These are phyloP conservation scores for Mercurialis annua DNA, from an alignment of 345 rosid genomes.

Conservation along the genomic window DNA sequence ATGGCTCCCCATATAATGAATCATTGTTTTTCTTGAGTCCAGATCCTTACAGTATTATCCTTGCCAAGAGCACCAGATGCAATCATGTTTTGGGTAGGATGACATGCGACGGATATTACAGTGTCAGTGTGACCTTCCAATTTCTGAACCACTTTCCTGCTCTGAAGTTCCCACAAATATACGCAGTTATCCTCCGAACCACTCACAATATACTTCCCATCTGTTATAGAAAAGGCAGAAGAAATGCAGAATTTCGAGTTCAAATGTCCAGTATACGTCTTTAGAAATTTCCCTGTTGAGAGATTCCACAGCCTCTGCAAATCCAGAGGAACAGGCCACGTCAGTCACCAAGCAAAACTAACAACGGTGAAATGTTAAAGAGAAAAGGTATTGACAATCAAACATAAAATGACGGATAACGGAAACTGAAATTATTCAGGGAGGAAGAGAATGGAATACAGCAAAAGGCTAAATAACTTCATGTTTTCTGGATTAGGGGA, in stretches of 20 bases:
- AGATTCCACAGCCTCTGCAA: slow-evolving; percentile 87
- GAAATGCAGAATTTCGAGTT: slow-evolving; percentile 70
- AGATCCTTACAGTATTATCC: slow-evolving; percentile 74
- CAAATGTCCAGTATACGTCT: slow-evolving; percentile 75
- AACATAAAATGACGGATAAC: not conserved
- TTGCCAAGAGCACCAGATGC: slow-evolving; percentile 81
- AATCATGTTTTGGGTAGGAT: slow-evolving; percentile 71
- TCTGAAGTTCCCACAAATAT: slow-evolving; percentile 90
- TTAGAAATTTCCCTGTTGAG: slow-evolving; percentile 64
- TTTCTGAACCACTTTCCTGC: slow-evolving; percentile 74
- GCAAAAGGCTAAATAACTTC: no score
- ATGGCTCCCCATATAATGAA: not conserved
- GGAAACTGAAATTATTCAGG: no score
- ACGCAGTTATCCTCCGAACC: slow-evolving; percentile 88
- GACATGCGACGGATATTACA: slow-evolving; percentile 78
- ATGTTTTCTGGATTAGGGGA: no score
- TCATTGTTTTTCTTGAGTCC: slow-evolving; percentile 52
- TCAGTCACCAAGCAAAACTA: not conserved
- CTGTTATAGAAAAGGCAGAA: slow-evolving; percentile 73
- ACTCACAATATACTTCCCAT: slow-evolving; percentile 71
- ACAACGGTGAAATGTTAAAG: not conserved
- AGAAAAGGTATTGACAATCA: not conserved
- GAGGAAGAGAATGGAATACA: no score
- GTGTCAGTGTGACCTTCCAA: slow-evolving; percentile 89
- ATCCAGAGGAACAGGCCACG: slow-evolving; percentile 10